Base-by-base conservation (phyloP, 495 filamentous ascomycete genomes). In the Penicillium simplicissimum region DNA sequence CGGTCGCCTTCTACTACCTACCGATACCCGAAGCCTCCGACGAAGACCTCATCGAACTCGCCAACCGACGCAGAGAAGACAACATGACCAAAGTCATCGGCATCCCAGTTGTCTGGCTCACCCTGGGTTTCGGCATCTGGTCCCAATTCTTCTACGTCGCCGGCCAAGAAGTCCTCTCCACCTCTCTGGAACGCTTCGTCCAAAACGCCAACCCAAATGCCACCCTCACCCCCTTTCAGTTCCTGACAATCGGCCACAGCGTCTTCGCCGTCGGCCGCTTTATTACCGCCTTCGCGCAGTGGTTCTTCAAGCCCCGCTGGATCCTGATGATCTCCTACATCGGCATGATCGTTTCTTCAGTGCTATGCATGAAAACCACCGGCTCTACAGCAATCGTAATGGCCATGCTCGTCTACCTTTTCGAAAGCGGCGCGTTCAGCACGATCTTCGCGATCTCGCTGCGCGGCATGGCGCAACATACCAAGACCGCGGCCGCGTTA, bases 21-120 rank as follows among this genome's bases (percentile, higher is more conserved):
- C 82, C 82, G 5, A 76, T 91, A 8, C 88, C 88, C 4, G 88
- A 90, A 73, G 86, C 86, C 4, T 83, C 84, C 1, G 88, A 90
- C 64, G 76, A 81, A 17, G 88, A 90, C 47, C 73, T 90, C 10
- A 77, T 86, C 60, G 79, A 82, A 53, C 64, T 85, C 19, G 80
- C 84, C 23, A 78, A 81, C 56, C 77, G 81, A 19, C 73, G 83
- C 55, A 76, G 75, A 31, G 78, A 77, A 34, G 81, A 82, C 60
- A 82, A 86, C 59, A 75, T 74, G 55, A 74, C 80, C 4, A 78
- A 72, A 37, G 74, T 80, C 21, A 28, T 69, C 17, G 76, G 78
- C 0, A 45, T 85, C 49, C 77, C 77, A 0, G 78, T 88, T 21
- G 76, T 87, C 21, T 86, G 81, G 76, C 55, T 86, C 21, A 88